Percentiles rank a stretch among this genome's conserved stretches.
phyloP scores from a whole-genome alignment of 2,329 filamentous ascomycete species.

The Zasmidium cellare region DNA sequence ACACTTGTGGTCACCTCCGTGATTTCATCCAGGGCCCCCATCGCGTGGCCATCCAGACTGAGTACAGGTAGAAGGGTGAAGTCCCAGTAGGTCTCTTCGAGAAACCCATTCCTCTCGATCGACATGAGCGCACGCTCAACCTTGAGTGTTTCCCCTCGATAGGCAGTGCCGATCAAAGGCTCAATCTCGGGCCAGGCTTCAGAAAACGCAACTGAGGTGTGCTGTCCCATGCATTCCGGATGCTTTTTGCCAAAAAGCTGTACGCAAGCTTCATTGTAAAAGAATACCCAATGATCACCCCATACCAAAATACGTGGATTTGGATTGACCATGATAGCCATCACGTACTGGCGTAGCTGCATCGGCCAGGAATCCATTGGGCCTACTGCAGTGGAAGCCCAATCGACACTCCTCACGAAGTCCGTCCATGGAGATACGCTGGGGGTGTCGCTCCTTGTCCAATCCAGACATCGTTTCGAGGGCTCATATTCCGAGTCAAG shows the following conservation, averaged over 20 bases:
- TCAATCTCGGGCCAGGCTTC: constrained; percentile 25
- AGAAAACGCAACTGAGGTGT: constrained; percentile 18
- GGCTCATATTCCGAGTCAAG: background rate
- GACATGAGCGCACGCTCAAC: constrained; percentile 23
- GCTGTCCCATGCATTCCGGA: constrained; percentile 24
- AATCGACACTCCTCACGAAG: constrained; percentile 31
- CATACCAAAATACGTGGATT: constrained; percentile 32
- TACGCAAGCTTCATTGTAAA: constrained; percentile 33
- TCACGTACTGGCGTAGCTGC: constrained; percentile 23
- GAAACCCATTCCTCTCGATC: constrained; percentile 27
- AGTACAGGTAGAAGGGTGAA: constrained; percentile 31
- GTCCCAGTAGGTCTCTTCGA: constrained; percentile 34
- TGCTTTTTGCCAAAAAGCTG: constrained; percentile 28
- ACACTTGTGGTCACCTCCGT: constrained; percentile 26
- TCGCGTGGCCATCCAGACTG: constrained; percentile 17
- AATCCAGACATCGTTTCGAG: constrained; percentile 21
- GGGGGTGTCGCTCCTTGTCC: constrained; percentile 27
- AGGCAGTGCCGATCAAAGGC: constrained; percentile 23
- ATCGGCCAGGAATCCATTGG: constrained; percentile 30
- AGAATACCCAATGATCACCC: constrained; percentile 35
- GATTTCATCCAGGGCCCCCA: constrained; percentile 29
- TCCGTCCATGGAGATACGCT: constrained; percentile 25
- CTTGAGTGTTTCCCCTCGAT: constrained; percentile 21
- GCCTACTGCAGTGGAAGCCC: constrained; percentile 30
- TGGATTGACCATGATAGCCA: constrained; percentile 33